phyloP scores from a whole-genome alignment of 345 rosid species.

The Populus ilicifolia region DNA sequence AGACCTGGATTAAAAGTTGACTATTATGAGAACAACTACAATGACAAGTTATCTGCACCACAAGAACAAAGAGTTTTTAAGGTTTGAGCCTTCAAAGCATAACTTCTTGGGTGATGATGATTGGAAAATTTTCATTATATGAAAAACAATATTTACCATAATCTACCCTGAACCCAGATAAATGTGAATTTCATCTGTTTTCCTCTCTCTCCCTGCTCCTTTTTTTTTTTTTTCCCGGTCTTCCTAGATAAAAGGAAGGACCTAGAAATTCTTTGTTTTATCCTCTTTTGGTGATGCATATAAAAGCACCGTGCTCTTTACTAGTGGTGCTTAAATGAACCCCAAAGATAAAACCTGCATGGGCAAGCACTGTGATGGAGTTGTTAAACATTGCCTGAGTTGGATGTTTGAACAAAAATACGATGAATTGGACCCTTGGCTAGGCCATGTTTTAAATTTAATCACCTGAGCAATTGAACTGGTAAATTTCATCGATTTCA shows the following conservation, averaged over 20 bases:
- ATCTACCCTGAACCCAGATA: not conserved
- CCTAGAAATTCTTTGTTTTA: not conserved
- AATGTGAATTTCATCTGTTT: not conserved
- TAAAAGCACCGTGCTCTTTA: not conserved
- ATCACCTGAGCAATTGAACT: not conserved
- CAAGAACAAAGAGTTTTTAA: too few relatives aligned
- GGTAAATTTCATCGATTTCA: not conserved
- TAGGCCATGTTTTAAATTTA: not conserved
- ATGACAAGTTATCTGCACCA: too few relatives aligned
- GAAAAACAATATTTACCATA: not conserved
- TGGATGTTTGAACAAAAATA: not conserved
- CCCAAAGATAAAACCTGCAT: not conserved
- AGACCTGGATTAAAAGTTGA: too few relatives aligned
- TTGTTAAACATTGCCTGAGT: too few relatives aligned
- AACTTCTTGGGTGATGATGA: not conserved
- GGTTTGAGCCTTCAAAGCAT: not conserved
- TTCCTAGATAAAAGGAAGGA: not conserved
- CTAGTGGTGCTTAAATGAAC: not conserved
- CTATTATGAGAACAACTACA: too few relatives aligned
- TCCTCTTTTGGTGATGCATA: not conserved
- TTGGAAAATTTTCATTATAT: not conserved
- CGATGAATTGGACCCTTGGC: not conserved
- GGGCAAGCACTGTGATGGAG: not conserved
- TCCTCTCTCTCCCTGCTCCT: not conserved
- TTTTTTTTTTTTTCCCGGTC: not conserved